A percentile compares a stretch with the other conserved stretches of the same genome.
These are phyloP conservation scores for Trypanosoma mega DNA, from an alignment of 208 protist genomes.

Conservation along the genomic window DNA sequence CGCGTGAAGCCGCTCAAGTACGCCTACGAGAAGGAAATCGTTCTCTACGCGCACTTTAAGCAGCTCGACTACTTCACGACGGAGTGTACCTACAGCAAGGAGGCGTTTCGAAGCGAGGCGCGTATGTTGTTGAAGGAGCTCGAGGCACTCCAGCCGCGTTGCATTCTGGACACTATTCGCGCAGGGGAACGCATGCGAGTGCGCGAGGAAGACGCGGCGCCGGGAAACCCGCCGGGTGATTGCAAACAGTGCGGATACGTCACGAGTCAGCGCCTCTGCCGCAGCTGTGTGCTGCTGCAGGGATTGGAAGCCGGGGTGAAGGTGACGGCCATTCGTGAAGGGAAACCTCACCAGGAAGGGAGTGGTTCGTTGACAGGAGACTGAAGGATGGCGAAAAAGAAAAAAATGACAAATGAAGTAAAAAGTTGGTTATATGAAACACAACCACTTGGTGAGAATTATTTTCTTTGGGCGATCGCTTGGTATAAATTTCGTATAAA, in stretches of 20 bases:
- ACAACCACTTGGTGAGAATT: too few relatives aligned
- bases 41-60: slow-evolving; percentile 98
- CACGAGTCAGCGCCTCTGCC: slow-evolving; percentile 90
- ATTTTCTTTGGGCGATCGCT: too few relatives aligned
- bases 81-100: slow-evolving; percentile 96
- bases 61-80: slow-evolving; percentile 98
- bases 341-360: neutral
- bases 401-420: neutral
- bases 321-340: slow-evolving; percentile 32
- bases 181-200: slow-evolving; percentile 81
- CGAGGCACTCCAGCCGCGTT: slow-evolving; percentile 86
- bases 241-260: slow-evolving; percentile 92
- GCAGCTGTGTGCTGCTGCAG: slow-evolving; percentile 93
- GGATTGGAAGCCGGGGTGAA: slow-evolving; percentile 74
- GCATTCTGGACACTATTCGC: slow-evolving; percentile 93
- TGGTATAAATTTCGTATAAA: too few relatives aligned
- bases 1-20: slow-evolving; percentile 97
- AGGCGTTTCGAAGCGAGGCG: slow-evolving; percentile 95
- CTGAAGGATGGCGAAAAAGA: neutral
- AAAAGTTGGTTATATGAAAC: neutral
- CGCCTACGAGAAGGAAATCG: slow-evolving; percentile 98
- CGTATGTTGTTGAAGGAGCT: slow-evolving; percentile 95
- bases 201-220: slow-evolving; percentile 39
- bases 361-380: neutral
- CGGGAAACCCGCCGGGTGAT: slow-evolving; percentile 40